Conservation (phyloP, 2,329 filamentous ascomycete species). For the Hypomyces perniciosus region DNA sequence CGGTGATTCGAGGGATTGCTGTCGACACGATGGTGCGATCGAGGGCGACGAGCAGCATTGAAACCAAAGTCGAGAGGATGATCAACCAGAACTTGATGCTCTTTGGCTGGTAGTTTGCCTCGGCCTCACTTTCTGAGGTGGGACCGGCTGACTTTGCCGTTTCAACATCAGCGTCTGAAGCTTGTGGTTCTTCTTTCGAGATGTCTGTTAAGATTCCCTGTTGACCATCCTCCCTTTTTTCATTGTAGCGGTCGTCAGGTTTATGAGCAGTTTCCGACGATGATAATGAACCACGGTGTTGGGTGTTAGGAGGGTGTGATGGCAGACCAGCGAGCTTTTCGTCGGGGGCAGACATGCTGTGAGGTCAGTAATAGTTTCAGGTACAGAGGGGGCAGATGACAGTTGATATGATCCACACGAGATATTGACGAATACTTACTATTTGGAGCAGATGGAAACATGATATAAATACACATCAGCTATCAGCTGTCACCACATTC, state of each 20-base stretch:
- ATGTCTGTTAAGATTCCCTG: background rate
- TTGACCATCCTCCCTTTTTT: background rate
- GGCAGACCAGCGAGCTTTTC: slow-evolving; percentile 1
- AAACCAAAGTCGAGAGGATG: slow-evolving; percentile 47
- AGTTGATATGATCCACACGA: background rate
- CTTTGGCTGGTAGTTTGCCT: slow-evolving; percentile 45
- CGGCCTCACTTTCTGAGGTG: slow-evolving; percentile 22
- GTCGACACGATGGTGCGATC: slow-evolving; percentile 52
- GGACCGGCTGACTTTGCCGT: slow-evolving; percentile 11
- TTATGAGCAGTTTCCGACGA: background rate
- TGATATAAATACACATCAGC: too few species aligned
- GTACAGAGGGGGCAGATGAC: background rate
- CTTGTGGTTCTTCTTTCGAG: slow-evolving; percentile 1
- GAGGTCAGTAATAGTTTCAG: background rate
- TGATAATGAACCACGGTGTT: background rate
- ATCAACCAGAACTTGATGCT: slow-evolving; percentile 51
- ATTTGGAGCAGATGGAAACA: too few species aligned
- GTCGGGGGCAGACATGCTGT: slow-evolving; percentile 1
- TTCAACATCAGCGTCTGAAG: slow-evolving; percentile 16
- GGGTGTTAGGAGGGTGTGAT: background rate
- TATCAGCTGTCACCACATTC: too few species aligned
- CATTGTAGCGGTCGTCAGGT: background rate
- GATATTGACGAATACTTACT: too few species aligned
- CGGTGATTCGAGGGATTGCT: slow-evolving; percentile 49
- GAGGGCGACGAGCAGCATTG: slow-evolving; percentile 53